Base-by-base conservation (phyloP, 2,329 filamentous ascomycete genomes). In the Gliomastix tumulicola region DNA sequence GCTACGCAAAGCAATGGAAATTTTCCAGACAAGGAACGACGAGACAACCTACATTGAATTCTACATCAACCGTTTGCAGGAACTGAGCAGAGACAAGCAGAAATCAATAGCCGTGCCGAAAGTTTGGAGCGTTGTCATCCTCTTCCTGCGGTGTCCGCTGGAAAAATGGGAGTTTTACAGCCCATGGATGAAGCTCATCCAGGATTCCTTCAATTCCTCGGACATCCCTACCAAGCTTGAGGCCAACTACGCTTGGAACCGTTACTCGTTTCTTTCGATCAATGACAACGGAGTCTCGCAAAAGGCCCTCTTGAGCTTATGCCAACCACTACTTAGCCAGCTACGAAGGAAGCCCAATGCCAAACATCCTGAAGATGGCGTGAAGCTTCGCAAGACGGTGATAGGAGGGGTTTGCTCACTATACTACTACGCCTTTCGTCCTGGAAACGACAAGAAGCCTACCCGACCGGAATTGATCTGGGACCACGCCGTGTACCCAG, bases 241-340 rank as follows among this genome's bases (percentile, higher is more conserved):
- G 49, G 86, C 89, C 17, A 88, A 90, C 49, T 66, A 81, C 38
- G 88, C 88, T 1, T 96, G 90, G 86, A 87, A 85, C 48, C 82
- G 85, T 36, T 78, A 96, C 31, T 75, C 92, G 16, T 94, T 83
- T 53, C 75, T 81, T 7, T 71, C 87, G 13, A 74, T 82, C 37
- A 72, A 81, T 1, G 79, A 82, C 44, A 63, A 74, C 20, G 78
- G 73, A 32, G 74, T 82, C 49, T 43, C 45, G 35, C 62, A 47
- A 9, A 60, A 62, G 27, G 46, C 45, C 7, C 49, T 56, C 15
- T 46, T 41, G 4, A 62, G 57, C 2, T 65, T 94, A 3, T 75
- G 74, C 39, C 77, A 82, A 40, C 86, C 87, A 0, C 71, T 89
- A 12, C 60, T 71, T 11, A 78, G 71, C 38, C 86, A 85, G 48